Base-by-base conservation (phyloP, 176 grass and related monocot genomes). In the Pharus latifolius region DNA sequence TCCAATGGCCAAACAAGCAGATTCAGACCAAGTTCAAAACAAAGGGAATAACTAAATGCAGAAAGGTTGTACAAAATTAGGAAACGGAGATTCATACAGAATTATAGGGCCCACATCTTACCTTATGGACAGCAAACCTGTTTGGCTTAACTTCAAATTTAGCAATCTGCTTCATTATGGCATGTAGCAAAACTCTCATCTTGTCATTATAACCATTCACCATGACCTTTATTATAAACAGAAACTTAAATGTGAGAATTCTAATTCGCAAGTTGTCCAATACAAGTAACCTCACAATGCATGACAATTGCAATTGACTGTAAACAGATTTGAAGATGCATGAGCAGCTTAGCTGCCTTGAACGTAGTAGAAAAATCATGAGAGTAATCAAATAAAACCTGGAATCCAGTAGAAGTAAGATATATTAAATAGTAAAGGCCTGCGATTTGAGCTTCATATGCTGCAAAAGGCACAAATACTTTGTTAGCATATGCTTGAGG, bases 171-270 rank as follows among this genome's bases (percentile, higher is more conserved):
- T 65, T 77, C 60, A 90, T 32, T 85, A 97, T 83, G 65, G 88
- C 83, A 72, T 97, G 50, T 65, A 97, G 69, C 37, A 97, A 74
- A 80, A 87, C 79, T 73, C 74, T 83, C 93, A 92, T 87, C 80
- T 92, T 97, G 63, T 97, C 80, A 90, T 92, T 97, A 68, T 92
- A 97, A 79, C 93, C 93, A 69, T 53, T 72, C 49, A 92, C 51
- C 20, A 40, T 72, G 42, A 92, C 86, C 93, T 97, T 80, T 28
- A 52, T 7, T 48, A 83, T 67, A 77, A 16, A 76, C 40, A 51
- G 16, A 49, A 22, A 62, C 30, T 35, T 49, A 66, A 69, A 40
- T 43, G 3, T 37, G 53, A 70, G n/a, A 66, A 25, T 45, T 60
- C 1, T 4, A 74, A 63, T 45, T 65, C 20, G 35, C 61, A 71